Percentiles rank a stretch among this genome's conserved stretches.
phyloP scores from a whole-genome alignment of 2,329 filamentous ascomycete species.

The Penicillium aurantiogriseum region DNA sequence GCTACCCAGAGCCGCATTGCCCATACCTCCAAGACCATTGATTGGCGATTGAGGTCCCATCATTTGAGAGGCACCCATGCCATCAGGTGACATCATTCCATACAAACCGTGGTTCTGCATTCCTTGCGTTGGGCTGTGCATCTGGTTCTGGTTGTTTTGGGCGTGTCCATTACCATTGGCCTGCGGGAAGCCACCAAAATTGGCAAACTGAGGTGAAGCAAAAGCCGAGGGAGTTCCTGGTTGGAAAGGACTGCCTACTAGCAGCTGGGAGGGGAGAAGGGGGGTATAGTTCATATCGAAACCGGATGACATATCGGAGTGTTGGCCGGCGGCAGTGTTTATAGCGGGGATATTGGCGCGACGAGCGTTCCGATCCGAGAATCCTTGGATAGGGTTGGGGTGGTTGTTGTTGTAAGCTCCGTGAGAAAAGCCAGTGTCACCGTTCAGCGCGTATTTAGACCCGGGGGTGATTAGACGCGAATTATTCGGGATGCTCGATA shows the following conservation, averaged over 20 bases:
- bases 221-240: conserved; percentile 89
- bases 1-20: conserved; percentile 58
- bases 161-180: conserved; percentile 53
- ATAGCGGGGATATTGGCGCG: conserved; percentile 83
- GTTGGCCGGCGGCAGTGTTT: conserved; percentile 69
- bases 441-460: conserved; percentile 64
- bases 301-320: conserved; percentile 75
- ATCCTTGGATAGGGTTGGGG: conserved; percentile 63
- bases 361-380: conserved; percentile 81
- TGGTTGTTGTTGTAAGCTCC: conserved; percentile 86
- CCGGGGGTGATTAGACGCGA: conserved; percentile 70
- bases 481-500: conserved; percentile 58
- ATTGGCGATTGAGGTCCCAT: conserved; percentile 84
- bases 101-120: conserved; percentile 72
- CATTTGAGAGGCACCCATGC: conserved; percentile 77
- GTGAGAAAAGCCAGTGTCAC: conserved; percentile 83
- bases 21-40: conserved; percentile 66
- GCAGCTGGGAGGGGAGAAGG: conserved; percentile 86
- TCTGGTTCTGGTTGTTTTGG: conserved; percentile 58
- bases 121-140: conserved; percentile 73
- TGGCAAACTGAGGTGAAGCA: conserved; percentile 87
- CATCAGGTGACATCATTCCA: conserved; percentile 79
- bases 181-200: conserved; percentile 72
- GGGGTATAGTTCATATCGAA: conserved; percentile 99
- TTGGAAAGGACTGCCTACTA: conserved; percentile 95